A percentile compares a stretch with the other conserved stretches of the same genome.
These are phyloP conservation scores for Septoria linicola DNA, from an alignment of 2,329 filamentous ascomycete species.

Conservation along the genomic window DNA sequence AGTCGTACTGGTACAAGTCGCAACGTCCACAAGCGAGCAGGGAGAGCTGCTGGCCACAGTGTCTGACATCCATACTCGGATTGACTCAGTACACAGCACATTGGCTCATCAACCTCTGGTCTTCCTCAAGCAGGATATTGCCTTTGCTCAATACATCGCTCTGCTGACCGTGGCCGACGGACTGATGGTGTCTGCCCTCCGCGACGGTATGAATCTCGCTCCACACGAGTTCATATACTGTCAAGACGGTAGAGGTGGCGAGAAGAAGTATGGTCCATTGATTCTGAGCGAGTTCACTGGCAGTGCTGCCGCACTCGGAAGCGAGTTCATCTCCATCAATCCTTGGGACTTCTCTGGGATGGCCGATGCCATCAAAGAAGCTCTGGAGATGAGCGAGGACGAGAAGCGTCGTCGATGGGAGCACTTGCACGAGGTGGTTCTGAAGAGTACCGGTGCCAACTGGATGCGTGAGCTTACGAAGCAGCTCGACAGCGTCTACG, in stretches of 20 bases:
- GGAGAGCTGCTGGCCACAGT: constrained; percentile 83
- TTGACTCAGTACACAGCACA: constrained; percentile 88
- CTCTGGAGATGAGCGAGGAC: constrained; percentile 73
- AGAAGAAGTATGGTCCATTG: constrained; percentile 83
- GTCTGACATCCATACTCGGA: constrained; percentile 89
- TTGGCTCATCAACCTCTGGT: constrained; percentile 89
- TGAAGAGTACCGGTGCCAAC: constrained; percentile 76
- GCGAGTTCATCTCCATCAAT: constrained; percentile 81
- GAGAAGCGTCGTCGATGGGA: constrained; percentile 76
- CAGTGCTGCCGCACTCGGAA: constrained; percentile 79
- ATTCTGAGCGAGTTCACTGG: constrained; percentile 96
- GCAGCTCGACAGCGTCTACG: constrained; percentile 71
- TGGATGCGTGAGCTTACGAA: constrained; percentile 79
- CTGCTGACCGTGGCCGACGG: constrained; percentile 85
- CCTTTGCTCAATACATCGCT: constrained; percentile 89
- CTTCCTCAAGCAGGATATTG: constrained; percentile 92
- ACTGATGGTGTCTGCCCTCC: constrained; percentile 90
- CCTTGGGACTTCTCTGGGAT: constrained; percentile 86
- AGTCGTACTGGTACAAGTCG: constrained; percentile 90
- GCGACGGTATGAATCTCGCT: constrained; percentile 96
- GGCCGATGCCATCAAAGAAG: constrained; percentile 78
- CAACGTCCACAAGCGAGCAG: constrained; percentile 85
- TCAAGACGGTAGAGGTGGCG: constrained; percentile 74
- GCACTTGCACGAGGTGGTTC: constrained; percentile 69
- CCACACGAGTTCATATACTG: constrained; percentile 92